Base-by-base conservation (phyloP, 352 stramenopile genomes). In the Phytophthora meadii region DNA sequence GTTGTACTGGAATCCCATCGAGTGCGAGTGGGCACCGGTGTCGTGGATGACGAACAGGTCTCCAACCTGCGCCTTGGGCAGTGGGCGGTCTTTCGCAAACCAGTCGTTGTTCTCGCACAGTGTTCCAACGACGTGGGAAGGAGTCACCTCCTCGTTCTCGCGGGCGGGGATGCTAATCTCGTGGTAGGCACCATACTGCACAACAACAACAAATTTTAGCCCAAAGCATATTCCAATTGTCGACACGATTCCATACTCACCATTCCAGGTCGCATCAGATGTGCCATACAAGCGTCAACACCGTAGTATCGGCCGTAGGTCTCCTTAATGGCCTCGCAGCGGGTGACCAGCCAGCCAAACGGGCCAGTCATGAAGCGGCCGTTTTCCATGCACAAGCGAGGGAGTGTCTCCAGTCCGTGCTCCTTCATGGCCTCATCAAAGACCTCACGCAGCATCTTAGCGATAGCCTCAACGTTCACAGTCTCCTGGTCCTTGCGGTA, bases 1-100 rank as follows among this genome's bases (percentile, higher is more conserved):
- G 51, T 97, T 97, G 84, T 97, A 97, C 74, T 97, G 90, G 68
- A 97, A 97, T 27, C 90, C 90, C 90, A 97, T 97, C 65, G 88
- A 96, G 76, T 97, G 89, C n/a, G 87, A 80, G 70, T 97, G 90
- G 41, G 90, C 90, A 46, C 90, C 90, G 2, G 88, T 94, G 72
- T 97, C 90, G 74, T 97, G 80, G 53, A 97, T 94, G 45, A 97
- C 89, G 59, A 97, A 96, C 24, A 97, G 67, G 61, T 97, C 90
- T 49, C 88, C 89, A 12, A 96, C 87, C 39, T 88, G 48, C 5
- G 87, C 84, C 15, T 63, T 78, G 28, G 88, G 88, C 44, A 97
- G 68, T 28, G 68, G 49, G 10, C 89, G 82, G 60, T 96, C 79
- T 81, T 96, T 95, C 25, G 88, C 89, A 53, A 94, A 97, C 90